These are phyloP conservation scores for Uronychia setigera DNA, from an alignment of 73 alveolate species.

Conservation along the genomic window DNA sequence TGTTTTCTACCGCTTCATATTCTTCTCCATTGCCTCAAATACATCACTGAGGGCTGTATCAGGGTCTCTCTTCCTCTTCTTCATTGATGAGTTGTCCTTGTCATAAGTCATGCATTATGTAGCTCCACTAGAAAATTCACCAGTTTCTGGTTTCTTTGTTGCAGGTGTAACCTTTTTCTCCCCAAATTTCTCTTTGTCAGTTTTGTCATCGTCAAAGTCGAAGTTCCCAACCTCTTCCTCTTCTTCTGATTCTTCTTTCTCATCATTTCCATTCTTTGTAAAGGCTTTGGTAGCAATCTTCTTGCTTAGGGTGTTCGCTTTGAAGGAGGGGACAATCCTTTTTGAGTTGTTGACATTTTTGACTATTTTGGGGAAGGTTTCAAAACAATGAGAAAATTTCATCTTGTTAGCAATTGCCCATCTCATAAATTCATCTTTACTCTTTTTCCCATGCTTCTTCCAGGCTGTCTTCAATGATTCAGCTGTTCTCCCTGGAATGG, in stretches of 20 bases:
- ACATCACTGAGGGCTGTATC: not conserved
- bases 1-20: not conserved
- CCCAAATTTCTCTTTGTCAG: constrained; percentile 4
- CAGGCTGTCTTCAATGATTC: constrained; percentile 53
- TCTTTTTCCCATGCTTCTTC: constrained; percentile 22
- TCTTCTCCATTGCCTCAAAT: constrained; percentile 8
- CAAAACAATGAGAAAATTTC: constrained; percentile 34
- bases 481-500: constrained; percentile 57
- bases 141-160: constrained; percentile 6
- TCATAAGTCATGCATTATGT: constrained; percentile 1
- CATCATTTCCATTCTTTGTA: constrained; percentile 5
- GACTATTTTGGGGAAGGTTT: constrained; percentile 4
- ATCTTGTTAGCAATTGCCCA: constrained; percentile 10
- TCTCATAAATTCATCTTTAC: constrained; percentile 34
- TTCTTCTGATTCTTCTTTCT: constrained; percentile 8
- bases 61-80: constrained; percentile 3
- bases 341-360: constrained; percentile 2
- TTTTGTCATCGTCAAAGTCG: no score
- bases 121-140: not conserved
- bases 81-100: not conserved
- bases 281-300: not conserved
- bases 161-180: not conserved
- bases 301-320: not conserved
- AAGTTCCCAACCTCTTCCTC: constrained; percentile 4
- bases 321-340: not conserved